Percentiles rank a stretch among this genome's conserved stretches.
Conservation (phyloP, 179 eudicot species). For the Nepenthes alata region DNA sequence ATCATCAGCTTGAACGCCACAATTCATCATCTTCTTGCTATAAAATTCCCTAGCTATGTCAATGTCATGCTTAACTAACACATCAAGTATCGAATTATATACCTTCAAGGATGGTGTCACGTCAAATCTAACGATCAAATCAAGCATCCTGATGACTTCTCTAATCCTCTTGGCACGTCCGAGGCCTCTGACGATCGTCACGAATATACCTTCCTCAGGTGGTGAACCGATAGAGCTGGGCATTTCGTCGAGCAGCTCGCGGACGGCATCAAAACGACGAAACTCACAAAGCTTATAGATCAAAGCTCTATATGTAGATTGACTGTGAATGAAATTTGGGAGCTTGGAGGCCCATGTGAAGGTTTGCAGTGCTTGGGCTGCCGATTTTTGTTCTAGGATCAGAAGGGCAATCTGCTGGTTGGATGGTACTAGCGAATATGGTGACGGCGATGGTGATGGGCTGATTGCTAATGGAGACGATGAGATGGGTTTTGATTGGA, state of each 20-base stretch:
- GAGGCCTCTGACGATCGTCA: conserved; percentile 64
- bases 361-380: conserved; percentile 58
- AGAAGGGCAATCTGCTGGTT: conserved; percentile 58
- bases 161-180: conserved; percentile 52
- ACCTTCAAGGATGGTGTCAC: conserved; percentile 49
- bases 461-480: background rate
- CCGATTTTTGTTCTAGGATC: conserved; percentile 51
- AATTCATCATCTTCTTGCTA: conserved; percentile 74
- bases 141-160: conserved; percentile 47
- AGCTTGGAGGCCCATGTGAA: conserved; percentile 84
- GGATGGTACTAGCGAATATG: conserved; percentile 30
- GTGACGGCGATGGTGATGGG: background rate
- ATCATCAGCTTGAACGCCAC: conserved; percentile 65
- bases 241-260: conserved; percentile 74
- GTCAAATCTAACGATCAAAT: conserved; percentile 39
- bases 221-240: conserved; percentile 50
- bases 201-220: conserved; percentile 64
- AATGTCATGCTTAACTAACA: conserved; percentile 77
- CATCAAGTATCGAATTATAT: conserved; percentile 70
- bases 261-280: conserved; percentile 49
- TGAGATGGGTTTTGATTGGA: conserved; percentile 5
- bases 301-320: conserved; percentile 66
- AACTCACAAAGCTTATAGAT: conserved; percentile 64
- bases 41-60: conserved; percentile 75
- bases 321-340: conserved; percentile 60